Percentiles rank a stretch among this genome's conserved stretches.
Conservation (phyloP, 768 basidiomycete species). For the Pleurotus sapidus region DNA sequence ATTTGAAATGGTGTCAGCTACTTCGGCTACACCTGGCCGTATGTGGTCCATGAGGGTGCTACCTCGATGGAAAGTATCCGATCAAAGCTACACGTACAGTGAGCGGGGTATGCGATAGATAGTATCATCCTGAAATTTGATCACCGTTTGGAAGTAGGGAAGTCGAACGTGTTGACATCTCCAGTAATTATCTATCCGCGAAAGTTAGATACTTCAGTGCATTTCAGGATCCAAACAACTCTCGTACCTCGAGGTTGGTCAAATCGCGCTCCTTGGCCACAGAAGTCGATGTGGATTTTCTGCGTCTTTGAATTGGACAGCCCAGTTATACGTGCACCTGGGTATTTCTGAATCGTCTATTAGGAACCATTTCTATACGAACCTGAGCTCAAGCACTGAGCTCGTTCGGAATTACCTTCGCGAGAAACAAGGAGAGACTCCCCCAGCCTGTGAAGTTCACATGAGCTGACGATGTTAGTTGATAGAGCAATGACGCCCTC, state of each 20-base stretch:
- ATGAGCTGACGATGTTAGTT: not conserved
- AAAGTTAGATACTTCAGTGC: not conserved
- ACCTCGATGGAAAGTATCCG: conserved; percentile 71
- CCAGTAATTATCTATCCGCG: conserved; percentile 56
- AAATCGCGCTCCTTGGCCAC: conserved; percentile 46
- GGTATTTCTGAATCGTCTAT: conserved; percentile 51
- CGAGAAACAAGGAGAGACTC: conserved; percentile 64
- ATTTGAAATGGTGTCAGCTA: not conserved
- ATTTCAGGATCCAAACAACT: not conserved
- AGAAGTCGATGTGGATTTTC: conserved; percentile 57
- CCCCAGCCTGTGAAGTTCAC: conserved; percentile 53
- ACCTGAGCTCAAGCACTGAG: not conserved
- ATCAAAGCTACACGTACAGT: conserved; percentile 48
- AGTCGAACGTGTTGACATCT: conserved; percentile 64
- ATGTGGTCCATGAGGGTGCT: not conserved
- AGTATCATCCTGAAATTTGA: too few relatives aligned
- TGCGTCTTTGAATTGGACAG: conserved; percentile 70
- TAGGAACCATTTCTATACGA: not conserved
- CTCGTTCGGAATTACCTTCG: conserved; percentile 37
- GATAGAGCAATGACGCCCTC: conserved; percentile 12
- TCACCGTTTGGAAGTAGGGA: conserved; percentile 43
- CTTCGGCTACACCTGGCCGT: not conserved
- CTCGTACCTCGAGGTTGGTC: conserved; percentile 47
- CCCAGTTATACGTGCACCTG: conserved; percentile 56
- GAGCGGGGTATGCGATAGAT: too few relatives aligned